phyloP scores from a whole-genome alignment of 495 filamentous ascomycete genomes.

The Jackrogersella minutella region DNA sequence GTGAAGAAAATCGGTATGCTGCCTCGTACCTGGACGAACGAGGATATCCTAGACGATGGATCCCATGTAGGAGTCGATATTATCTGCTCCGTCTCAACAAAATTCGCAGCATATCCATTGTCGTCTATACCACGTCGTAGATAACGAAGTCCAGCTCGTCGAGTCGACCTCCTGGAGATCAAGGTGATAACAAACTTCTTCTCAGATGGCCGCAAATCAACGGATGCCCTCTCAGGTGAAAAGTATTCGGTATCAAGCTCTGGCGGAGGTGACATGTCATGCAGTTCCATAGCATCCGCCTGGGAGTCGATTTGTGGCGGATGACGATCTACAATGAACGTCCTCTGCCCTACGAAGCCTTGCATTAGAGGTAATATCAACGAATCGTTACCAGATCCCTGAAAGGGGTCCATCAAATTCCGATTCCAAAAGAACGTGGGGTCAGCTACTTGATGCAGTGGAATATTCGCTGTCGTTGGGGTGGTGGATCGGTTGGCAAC shows the following conservation, averaged over 20 bases:
- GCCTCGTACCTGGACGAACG: slow-evolving; percentile 84
- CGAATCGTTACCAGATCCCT: slow-evolving; percentile 67
- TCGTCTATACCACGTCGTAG: slow-evolving; percentile 92
- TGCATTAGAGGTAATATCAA: slow-evolving; percentile 88
- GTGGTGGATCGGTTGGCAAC: slow-evolving; percentile 56
- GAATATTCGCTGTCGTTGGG: slow-evolving; percentile 53
- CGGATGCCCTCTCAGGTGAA: slow-evolving; percentile 28
- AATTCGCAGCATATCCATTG: slow-evolving; percentile 85
- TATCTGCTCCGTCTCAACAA: slow-evolving; percentile 93
- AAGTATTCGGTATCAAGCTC: slow-evolving; percentile 22
- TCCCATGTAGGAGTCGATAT: slow-evolving; percentile 70
- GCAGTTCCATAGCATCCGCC: slow-evolving; percentile 54
- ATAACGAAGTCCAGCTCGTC: slow-evolving; percentile 87
- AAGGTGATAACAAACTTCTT: slow-evolving; percentile 78
- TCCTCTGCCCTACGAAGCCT: slow-evolving; percentile 90
- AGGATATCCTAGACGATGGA: slow-evolving; percentile 69
- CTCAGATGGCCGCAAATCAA: slow-evolving; percentile 48
- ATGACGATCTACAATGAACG: slow-evolving; percentile 69
- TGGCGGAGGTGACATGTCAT: slow-evolving; percentile 39
- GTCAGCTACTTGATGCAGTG: slow-evolving; percentile 78
- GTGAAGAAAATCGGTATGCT: slow-evolving; percentile 94
- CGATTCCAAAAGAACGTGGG: slow-evolving; percentile 91
- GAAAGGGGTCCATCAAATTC: slow-evolving; percentile 76
- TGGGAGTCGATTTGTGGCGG: slow-evolving; percentile 55
- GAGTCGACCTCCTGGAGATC: slow-evolving; percentile 83